phyloP scores from a whole-genome alignment of 1,284 basidiomycete genomes.

The Mycosarcoma mackinlayi region DNA sequence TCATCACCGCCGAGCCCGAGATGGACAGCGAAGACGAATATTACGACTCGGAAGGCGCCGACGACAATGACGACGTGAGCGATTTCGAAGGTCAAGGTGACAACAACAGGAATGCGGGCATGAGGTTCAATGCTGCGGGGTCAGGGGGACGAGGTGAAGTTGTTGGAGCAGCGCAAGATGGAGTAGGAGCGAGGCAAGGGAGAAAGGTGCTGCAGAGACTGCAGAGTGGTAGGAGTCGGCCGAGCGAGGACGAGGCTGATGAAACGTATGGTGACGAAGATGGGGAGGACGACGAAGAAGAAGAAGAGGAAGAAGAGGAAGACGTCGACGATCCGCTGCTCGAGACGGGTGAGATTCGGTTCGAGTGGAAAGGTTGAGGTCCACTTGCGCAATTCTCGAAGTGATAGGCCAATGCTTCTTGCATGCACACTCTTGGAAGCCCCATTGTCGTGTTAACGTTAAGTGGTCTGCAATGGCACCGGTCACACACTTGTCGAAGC shows the following conservation, averaged over 20 bases:
- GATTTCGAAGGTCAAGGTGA: constrained; percentile 8
- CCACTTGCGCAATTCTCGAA: background rate
- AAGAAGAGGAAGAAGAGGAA: constrained; percentile 24
- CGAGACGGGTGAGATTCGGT: constrained; percentile 64
- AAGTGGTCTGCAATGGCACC: no score
- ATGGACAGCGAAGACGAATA: constrained; percentile 43
- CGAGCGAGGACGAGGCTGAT: constrained; percentile 28
- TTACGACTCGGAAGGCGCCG: constrained; percentile 36
- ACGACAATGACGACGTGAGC: constrained; percentile 37
- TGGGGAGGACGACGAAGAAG: constrained; percentile 45
- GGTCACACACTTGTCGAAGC: no score
- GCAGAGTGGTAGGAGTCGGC: constrained; percentile 16
- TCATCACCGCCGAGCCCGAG: constrained; percentile 44
- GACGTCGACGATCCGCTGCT: constrained; percentile 63
- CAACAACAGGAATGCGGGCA: no score
- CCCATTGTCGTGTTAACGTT: no score
- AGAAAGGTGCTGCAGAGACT: constrained; percentile 2
- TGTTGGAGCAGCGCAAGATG: no score
- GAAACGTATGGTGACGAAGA: constrained; percentile 12
- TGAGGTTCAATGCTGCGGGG: no score
- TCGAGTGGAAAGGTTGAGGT: constrained; percentile 58
- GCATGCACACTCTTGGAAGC: no score
- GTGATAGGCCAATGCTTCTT: no score
- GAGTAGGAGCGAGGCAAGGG: background rate
- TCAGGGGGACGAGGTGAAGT: no score